Conservation (phyloP, 495 filamentous ascomycete species). For the Penicillium turbatum region DNA sequence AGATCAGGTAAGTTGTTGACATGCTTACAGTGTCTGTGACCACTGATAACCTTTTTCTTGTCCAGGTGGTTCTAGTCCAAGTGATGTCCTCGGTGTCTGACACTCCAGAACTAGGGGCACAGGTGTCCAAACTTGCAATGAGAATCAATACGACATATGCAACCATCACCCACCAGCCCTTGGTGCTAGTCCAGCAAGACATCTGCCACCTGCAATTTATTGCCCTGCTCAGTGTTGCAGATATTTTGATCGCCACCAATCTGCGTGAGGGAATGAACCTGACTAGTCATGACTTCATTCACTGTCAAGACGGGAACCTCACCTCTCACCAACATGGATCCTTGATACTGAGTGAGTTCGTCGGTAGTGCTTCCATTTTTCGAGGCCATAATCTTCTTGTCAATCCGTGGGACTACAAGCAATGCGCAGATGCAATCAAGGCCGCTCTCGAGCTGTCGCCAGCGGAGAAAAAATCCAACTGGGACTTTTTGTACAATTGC, state of each 20-base stretch:
- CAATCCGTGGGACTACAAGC: constrained; percentile 87
- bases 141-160: constrained; percentile 79
- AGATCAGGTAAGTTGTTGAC: constrained; percentile 51
- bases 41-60: not conserved
- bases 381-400: constrained; percentile 63
- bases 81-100: constrained; percentile 78
- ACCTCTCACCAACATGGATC: constrained; percentile 69
- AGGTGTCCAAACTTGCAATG: constrained; percentile 80
- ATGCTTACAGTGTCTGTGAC: not conserved
- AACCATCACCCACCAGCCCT: constrained; percentile 74
- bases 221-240: constrained; percentile 74
- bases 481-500: constrained; percentile 62
- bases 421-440: constrained; percentile 74
- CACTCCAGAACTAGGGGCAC: constrained; percentile 70
- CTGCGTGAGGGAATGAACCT: constrained; percentile 92
- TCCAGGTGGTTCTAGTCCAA: constrained; percentile 71
- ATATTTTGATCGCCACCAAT: constrained; percentile 80
- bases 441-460: constrained; percentile 69
- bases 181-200: constrained; percentile 86
- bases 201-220: constrained; percentile 82
- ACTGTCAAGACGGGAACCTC: constrained; percentile 73
- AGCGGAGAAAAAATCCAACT: constrained; percentile 64
- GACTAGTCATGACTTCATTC: constrained; percentile 80
- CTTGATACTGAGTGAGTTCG: constrained; percentile 89
- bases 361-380: constrained; percentile 81